Percentiles rank a stretch among this genome's conserved stretches.
These are phyloP conservation scores for Cladosporium sp. DNA, from an alignment of 2,329 filamentous ascomycete species.

Conservation along the genomic window DNA sequence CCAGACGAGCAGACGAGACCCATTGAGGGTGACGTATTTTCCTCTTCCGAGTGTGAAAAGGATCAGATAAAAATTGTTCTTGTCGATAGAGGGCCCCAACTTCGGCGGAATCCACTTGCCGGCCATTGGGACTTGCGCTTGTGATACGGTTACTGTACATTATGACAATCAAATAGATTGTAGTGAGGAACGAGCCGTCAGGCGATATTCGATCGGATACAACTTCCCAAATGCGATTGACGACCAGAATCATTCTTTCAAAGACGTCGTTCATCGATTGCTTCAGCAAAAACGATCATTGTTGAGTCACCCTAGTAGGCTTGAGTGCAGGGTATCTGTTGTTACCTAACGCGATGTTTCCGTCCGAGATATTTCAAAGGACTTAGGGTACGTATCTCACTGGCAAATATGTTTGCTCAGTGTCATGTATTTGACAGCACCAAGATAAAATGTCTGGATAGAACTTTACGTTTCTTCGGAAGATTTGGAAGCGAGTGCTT, in stretches of 20 bases:
- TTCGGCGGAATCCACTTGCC: not conserved
- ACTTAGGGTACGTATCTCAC: too few species aligned
- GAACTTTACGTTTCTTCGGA: not conserved
- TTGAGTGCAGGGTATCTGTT: too few species aligned
- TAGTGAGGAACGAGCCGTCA: not conserved
- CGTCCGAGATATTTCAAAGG: too few species aligned
- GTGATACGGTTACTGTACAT: conserved; percentile 1
- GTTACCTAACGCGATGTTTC: too few species aligned
- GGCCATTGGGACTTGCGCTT: not conserved
- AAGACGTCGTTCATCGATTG: not conserved
- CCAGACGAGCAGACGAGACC: not conserved
- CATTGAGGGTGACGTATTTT: not conserved
- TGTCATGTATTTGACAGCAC: too few species aligned
- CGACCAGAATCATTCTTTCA: not conserved
- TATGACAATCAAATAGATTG: not conserved
- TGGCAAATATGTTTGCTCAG: too few species aligned
- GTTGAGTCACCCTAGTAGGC: too few species aligned
- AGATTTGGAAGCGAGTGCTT: not conserved
- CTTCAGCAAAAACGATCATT: not conserved
- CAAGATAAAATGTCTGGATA: too few species aligned
- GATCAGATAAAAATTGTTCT: conserved; percentile 9
- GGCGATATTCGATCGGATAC: not conserved
- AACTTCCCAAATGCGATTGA: not conserved
- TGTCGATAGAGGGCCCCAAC: conserved; percentile 2
- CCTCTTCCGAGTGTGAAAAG: not conserved